Evolutionary conservation across 805 yeast species (phyloP), one percentile per base, ranked within the genome.

Genomic region (Candida insectalens): DNA sequence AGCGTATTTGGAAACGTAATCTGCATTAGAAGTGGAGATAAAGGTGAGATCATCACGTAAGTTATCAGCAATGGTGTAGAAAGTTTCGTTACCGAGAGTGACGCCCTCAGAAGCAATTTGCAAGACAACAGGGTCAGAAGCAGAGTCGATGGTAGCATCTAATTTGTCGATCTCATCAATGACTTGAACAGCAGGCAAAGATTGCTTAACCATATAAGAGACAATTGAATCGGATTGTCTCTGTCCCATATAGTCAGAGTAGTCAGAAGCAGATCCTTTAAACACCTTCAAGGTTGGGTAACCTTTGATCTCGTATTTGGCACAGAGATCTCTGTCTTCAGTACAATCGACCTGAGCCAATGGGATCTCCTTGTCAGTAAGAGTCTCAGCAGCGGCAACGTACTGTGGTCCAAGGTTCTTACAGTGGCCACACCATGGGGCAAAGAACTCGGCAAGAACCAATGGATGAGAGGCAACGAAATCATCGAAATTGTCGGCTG

Each of bases 391-490:
- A 34, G 95, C 95, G 46, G 71, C 59, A 34, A 75, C 65, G 46
- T 69, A 83, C 57, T 84, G 79, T 23, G 95, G 95, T 9, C 85
- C 95, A 44, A 84, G 63, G 32, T 71, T 71, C 67, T 88, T 85
- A 70, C 96, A 88, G 64, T 88, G 92, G 13, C 96, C 96, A 69
- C 96, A 88, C 96, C 97, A 89, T 55, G 96, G 94, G 13, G 95
- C 95, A 57, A 79, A 84, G 61, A 84, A 84, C 60, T 84, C 94
- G 15, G 89, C 81, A 41, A 84, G 62, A 16, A 84, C 94, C 45
- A 88, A 67, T 23, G 85, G 82, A 63, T 88, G 81, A 36, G 69
- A 74, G 32, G 63, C 59, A 43, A 89, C 60, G 58, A 83, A 84
- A 12, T 66, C 57, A 37, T 71, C 70, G 55, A 83, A 89, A 38